phyloP scores from a whole-genome alignment of 1,284 basidiomycete species.

The Heterobasidion occidentale region DNA sequence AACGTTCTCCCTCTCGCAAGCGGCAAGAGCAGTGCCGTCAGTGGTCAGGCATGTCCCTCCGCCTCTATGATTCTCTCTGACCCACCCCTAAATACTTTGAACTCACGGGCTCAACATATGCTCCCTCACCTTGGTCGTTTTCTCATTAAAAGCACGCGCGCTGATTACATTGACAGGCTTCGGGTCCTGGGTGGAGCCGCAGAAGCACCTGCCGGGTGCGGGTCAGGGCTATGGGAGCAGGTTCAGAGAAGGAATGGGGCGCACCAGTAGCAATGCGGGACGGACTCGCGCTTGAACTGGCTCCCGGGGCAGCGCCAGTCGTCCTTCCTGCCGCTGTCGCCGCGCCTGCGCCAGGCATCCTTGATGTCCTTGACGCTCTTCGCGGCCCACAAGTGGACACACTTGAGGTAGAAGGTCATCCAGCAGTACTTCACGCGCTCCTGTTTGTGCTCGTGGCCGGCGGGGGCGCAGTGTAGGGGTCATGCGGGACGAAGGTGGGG shows the following conservation, averaged over 20 bases:
- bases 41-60: slow-evolving; percentile 53
- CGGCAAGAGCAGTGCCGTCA: slow-evolving; percentile 68
- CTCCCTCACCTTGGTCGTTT: background rate
- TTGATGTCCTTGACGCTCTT: slow-evolving; percentile 72
- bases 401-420: slow-evolving; percentile 78
- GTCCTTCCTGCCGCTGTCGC: slow-evolving; percentile 48
- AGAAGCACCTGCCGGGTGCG: slow-evolving; percentile 65
- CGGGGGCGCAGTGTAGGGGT: slow-evolving; percentile 10
- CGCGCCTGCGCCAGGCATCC: slow-evolving; percentile 70
- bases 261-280: slow-evolving; percentile 66
- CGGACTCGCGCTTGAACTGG: slow-evolving; percentile 60
- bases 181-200: slow-evolving; percentile 66
- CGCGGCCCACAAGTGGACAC: slow-evolving; percentile 70
- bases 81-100: background rate
- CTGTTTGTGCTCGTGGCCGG: slow-evolving; percentile 7
- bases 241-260: slow-evolving; percentile 10
- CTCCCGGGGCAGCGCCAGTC: slow-evolving; percentile 90
- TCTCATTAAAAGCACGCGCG: background rate
- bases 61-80: slow-evolving; percentile 1
- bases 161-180: slow-evolving; percentile 33
- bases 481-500: slow-evolving; percentile 28
- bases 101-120: background rate
- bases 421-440: slow-evolving; percentile 60
- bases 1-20: too few species aligned
- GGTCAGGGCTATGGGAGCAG: background rate